Base-by-base conservation (phyloP, 2,329 filamentous ascomycete genomes). In the Aspergillus texensis region DNA sequence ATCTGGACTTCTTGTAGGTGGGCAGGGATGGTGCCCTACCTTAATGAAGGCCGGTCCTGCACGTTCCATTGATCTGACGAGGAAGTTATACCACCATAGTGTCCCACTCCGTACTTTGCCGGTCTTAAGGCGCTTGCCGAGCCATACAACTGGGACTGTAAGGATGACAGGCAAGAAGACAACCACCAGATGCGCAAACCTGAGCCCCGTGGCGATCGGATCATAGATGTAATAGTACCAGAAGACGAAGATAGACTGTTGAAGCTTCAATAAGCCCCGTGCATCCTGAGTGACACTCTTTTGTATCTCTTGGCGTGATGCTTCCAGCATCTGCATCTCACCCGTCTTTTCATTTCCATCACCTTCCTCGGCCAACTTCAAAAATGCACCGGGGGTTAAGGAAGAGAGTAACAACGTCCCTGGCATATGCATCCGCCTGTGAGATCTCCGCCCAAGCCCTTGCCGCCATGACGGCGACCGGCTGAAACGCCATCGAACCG, bases 1-100 rank as follows among this genome's bases (percentile, higher is more conserved):
- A 19, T n/a, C 9, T 57, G 21, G 41, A 24, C 58, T 9, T 58
- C 56, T 54, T 19, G n/a, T 43, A 54, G 58, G 32, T 46, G 53
- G n/a, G 24, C 11, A 30, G 46, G 41, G 41, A 30, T 50, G 28
- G n/a, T 32, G 48, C 65, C 21, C 36, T 79, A 92, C 91, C 86
- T 99, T 99, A 81, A 99, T 99, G 74, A 99, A 99, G 0, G 95
- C 93, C 52, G 95, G 94, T 0, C 95, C 95, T 21, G 94, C 93
- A 74, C 89, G 85, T 79, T 99, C 94, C 95, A 99, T 98, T 32
- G 91, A 86, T 62, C 84, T 86, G 11, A 98, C 93, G 45, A 99
- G 79, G 72, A 97, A 95, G 4, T 83, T 83, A 80, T 97, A 99
- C 95, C 95, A 99, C 93, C 92, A 97, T 3, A 98, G 74, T 0